Percentiles rank a stretch among this genome's conserved stretches.
phyloP scores from a whole-genome alignment of 768 basidiomycete genomes.

The Collybia nuda region DNA sequence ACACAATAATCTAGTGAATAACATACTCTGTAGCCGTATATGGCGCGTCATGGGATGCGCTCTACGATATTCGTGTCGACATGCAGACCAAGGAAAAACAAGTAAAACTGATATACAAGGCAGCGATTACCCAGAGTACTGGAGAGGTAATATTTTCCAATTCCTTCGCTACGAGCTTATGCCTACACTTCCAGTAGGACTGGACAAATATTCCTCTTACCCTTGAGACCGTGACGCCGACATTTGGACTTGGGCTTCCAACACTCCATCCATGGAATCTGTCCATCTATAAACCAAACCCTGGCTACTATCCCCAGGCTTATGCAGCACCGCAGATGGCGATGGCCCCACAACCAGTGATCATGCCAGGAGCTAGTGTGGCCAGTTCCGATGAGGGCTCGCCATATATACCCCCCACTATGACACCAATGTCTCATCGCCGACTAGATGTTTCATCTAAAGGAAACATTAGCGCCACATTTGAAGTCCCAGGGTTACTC shows the following conservation, averaged over 20 bases:
- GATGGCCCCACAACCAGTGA: too few species aligned
- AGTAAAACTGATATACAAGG: conserved; percentile 37
- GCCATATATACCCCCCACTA: too few species aligned
- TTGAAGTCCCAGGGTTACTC: conserved; percentile 10
- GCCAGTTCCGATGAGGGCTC: too few species aligned
- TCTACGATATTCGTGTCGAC: conserved; percentile 40
- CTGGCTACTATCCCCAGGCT: conserved; percentile 3
- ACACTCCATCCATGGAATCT: conserved; percentile 36
- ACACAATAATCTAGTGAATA: neutral
- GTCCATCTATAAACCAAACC: too few species aligned
- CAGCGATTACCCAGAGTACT: conserved; percentile 35
- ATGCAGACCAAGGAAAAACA: conserved; percentile 34
- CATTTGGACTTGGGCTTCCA: conserved; percentile 37
- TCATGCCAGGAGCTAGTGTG: too few species aligned
- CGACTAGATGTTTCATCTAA: neutral
- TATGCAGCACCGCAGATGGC: neutral
- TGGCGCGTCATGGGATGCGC: conserved; percentile 33
- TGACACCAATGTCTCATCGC: too few species aligned
- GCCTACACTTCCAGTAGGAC: too few species aligned
- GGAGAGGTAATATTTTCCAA: conserved; percentile 31
- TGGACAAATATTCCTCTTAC: conserved; percentile 42
- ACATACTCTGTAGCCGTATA: conserved; percentile 25
- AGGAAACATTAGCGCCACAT: conserved; percentile 10
- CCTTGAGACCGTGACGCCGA: conserved; percentile 42
- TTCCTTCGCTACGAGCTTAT: neutral